These are phyloP conservation scores for Pyricularia sp. DNA, from an alignment of 2,329 filamentous ascomycete genomes.

Conservation along the genomic window DNA sequence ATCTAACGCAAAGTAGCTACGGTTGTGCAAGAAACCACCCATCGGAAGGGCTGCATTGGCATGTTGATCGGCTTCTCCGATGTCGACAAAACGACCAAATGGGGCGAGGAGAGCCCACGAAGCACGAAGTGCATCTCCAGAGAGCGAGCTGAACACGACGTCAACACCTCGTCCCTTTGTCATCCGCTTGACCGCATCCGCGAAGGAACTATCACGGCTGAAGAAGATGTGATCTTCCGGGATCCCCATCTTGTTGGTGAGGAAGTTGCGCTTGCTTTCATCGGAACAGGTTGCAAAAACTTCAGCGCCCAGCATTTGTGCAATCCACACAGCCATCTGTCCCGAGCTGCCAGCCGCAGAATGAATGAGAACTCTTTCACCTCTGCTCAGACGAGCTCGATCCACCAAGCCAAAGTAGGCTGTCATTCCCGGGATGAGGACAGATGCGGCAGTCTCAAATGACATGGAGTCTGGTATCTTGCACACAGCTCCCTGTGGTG, in stretches of 20 bases:
- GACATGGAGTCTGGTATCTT: conserved; percentile 17
- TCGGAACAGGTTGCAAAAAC: conserved; percentile 26
- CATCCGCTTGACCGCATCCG: conserved; percentile 5
- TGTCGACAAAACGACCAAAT: conserved; percentile 25
- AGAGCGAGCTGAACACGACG: conserved; percentile 24
- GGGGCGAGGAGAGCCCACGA: conserved; percentile 24
- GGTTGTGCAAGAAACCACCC: not conserved
- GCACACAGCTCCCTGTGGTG: conserved; percentile 12
- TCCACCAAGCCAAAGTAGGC: conserved; percentile 16
- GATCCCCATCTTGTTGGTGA: conserved; percentile 16
- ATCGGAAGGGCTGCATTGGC: not conserved
- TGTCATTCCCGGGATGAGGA: conserved; percentile 17
- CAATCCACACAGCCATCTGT: conserved; percentile 10
- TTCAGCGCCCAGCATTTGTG: conserved; percentile 9
- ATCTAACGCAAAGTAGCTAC: not conserved
- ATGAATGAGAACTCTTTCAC: conserved; percentile 14
- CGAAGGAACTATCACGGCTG: conserved; percentile 12
- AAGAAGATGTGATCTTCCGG: conserved; percentile 22
- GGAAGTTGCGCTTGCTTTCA: conserved; percentile 23
- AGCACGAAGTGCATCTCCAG: conserved; percentile 21
- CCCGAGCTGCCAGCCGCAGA: conserved; percentile 13
- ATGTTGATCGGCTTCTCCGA: conserved; percentile 20
- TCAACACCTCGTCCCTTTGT: conserved; percentile 25
- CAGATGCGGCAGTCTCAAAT: conserved; percentile 13
- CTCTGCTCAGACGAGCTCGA: conserved; percentile 13